Evolutionary conservation across 1,139 yeast species (phyloP), one percentile per base, ranked within the genome.

Genomic region (Starmera stellimalicola): DNA sequence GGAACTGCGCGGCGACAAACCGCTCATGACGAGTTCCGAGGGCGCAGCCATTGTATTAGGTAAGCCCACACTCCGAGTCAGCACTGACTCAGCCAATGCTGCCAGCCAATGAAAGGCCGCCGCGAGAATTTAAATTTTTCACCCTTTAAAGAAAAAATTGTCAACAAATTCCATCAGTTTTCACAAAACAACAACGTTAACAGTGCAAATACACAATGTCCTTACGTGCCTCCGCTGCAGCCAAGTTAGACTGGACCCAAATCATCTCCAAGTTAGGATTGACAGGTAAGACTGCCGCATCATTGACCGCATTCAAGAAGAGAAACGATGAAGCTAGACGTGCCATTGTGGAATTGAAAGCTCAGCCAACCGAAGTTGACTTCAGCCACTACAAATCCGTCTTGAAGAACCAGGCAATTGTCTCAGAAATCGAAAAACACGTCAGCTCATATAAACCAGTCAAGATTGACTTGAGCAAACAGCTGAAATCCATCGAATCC

Each of bases 271-370:
- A 91, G 48, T 74, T 91, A 58, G 95, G 96, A 41, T 74, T 91
- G 60, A 77, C 95, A 42, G 98, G 98, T 42, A 66, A 80, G 57
- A 91, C 98, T 45, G 94, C 95, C 42, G 60, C 84, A 38, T 76
- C 94, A 30, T 71, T 91, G 58, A 74, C 91, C 38, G 74, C 94
- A 29, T 91, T 91, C 81, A 91, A 88, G 70, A 91, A 93, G 82
- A 83, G 99, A 74, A 81, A 85, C 64, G 97, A 91, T 55, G 98
- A 91, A 60, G 97, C 98, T 51, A 81, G 87, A 69, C 81, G 85
- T 67, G 73, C 73, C 56, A 66, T 82, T 52, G 64, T 70, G 50
- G 77, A 77, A 43, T 71, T 88, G 52, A 68, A 76, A 56, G 66
- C 71, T 50, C 91, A 83, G 64, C 63, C 85, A 43, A 70, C 84